Evolutionary conservation across 345 rosid species (phyloP), one percentile per base, ranked within the genome.

Genomic region (Draba incana): DNA sequence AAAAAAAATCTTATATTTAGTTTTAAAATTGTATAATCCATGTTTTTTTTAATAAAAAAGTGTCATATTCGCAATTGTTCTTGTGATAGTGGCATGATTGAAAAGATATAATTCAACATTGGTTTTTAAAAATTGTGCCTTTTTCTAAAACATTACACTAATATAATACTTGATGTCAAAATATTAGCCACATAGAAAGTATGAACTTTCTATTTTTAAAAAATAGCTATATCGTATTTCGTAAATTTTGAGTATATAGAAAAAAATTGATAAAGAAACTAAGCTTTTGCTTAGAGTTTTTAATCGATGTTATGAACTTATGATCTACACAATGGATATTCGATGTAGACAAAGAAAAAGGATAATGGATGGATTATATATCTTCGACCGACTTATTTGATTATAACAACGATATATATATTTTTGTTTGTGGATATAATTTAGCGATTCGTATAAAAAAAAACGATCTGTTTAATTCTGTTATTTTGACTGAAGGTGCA

Each of bases 401-500:
- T 31, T 59, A 59, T 9, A n/a, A 42, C 16, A 8, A 25, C 13
- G 20, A 58, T 25, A 41, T 8, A 41, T 8, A 3, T 42, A 28
- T 10, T 62, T 46, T 45, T 30, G 12, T 38, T 60, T 24, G n/a
- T 13, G 51, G 27, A 27, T 27, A 28, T 15, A 44, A 60, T 44
- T 27, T 62, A 62, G 14, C 20, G 68, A 64, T 48, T 4, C 3
- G 30, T 4, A 28, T 2, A 28, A 28, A 28, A 2, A 62, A 1
- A 31, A 47, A 0, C 33, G 43, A 48, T 25, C 69, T 23, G 47
- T 24, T 64, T 50, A 4, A 64, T 24, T 38, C 12, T 64, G 11
- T 64, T 23, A 64, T 13, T 12, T 31, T 31, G 35, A 31, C 1
- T 5, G 6, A 31, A 31, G 1, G 5, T 31, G 7, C 35, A 5